phyloP scores from a whole-genome alignment of 164 flowering plant species.

The Taxillus chinensis region DNA sequence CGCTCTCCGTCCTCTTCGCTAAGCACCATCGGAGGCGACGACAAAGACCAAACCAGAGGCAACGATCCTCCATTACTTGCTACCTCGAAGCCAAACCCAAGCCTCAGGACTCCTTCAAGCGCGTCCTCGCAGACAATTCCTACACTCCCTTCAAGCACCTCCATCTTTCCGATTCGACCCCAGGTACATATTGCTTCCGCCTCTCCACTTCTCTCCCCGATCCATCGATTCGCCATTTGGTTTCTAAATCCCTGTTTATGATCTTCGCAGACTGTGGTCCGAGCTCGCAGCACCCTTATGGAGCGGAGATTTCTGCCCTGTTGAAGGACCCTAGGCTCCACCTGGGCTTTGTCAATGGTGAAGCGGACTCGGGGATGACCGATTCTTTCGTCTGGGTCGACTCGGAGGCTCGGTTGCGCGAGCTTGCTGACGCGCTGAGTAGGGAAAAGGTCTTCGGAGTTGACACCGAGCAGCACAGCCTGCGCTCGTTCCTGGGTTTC shows the following conservation, averaged over 20 bases:
- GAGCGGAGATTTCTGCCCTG: slow-evolving; percentile 29
- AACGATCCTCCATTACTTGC: slow-evolving; percentile 16
- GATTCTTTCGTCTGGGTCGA: slow-evolving; percentile 62
- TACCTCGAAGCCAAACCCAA: slow-evolving; percentile 37
- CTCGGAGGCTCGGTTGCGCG: slow-evolving; percentile 40
- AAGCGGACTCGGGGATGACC: slow-evolving; percentile 20
- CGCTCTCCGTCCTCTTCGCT: slow-evolving; percentile 21
- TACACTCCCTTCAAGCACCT: slow-evolving; percentile 64
- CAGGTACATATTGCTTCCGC: slow-evolving; percentile 1
- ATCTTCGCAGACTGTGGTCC: slow-evolving; percentile 7
- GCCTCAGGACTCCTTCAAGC: slow-evolving; percentile 55
- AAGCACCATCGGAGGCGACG: slow-evolving; percentile 22
- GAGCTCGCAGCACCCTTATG: slow-evolving; percentile 45
- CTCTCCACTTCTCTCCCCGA: too few species aligned
- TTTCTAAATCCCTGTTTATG: neutral
- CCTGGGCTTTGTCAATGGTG: slow-evolving; percentile 7
- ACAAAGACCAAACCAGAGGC: slow-evolving; percentile 22
- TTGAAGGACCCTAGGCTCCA: slow-evolving; percentile 25
- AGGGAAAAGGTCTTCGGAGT: slow-evolving; percentile 62
- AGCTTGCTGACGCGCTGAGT: slow-evolving; percentile 50
- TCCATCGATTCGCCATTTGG: neutral
- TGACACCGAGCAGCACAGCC: slow-evolving; percentile 92
- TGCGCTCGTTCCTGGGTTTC: slow-evolving; percentile 79
- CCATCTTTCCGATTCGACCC: slow-evolving; percentile 14
- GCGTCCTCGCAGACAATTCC: slow-evolving; percentile 63